Base-by-base conservation (phyloP, 768 basidiomycete species). In the Mycena kentingensis region DNA sequence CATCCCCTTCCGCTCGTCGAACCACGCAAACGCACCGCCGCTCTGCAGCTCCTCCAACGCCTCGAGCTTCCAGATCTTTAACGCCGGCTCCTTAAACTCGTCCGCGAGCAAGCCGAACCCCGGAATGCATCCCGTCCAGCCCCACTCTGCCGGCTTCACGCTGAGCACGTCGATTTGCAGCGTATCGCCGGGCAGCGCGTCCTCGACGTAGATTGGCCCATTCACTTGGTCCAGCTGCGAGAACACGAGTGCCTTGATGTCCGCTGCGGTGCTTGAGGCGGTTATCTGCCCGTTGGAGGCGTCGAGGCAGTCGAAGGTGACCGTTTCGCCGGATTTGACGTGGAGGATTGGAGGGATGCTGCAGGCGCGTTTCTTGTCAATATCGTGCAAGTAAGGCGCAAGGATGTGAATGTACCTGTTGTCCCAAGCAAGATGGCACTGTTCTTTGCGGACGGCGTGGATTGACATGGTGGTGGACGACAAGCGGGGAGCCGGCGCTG, bases 281-380 rank as follows among this genome's bases (percentile, higher is more conserved):
- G 73, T 77, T 51, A 85, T 71, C 64, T 85, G 82, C 1, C 81
- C 82, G 56, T 83, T 84, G 22, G 82, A 83, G 2, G 77, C 82
- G 61, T 85, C 82, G n/a, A 83, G 72, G 55, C 83, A 85, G 60
- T 82, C 80, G 59, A 84, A 82, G 22, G 73, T 71, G 53, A 85
- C 70, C 4, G 72, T 77, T 3, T 80, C 77, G 15, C 83, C 83
- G 2, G 83, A 84, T 37, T 73, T 53, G 42, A 85, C 63, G 13
- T 62, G 74, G 26, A 82, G 56, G 16, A 73, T 73, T 0, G 83
- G 83, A 13, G 74, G 70, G 35, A 85, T 81, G 54, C 82, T 84
- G 39, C 1, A 19, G 4, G 24, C 11, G 28, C 37, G 27, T n/a
- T n/a, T n/a, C n/a, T n/a, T n/a, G n/a, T n/a, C n/a, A n/a, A n/a